phyloP scores from a whole-genome alignment of 2,329 filamentous ascomycete species.

The Diaporthe sp. region DNA sequence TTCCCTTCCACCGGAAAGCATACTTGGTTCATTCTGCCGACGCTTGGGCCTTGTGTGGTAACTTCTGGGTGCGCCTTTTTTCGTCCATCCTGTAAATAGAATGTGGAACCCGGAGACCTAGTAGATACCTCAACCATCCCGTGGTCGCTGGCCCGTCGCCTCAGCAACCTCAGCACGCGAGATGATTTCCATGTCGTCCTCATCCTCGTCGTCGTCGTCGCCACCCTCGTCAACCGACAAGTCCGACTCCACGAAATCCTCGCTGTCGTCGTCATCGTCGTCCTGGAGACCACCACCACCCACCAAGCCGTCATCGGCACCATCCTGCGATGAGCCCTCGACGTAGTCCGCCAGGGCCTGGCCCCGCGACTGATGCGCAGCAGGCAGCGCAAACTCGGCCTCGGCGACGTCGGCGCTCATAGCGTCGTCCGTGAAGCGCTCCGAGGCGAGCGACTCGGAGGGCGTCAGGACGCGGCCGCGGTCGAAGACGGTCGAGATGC shows the following conservation, averaged over 20 bases:
- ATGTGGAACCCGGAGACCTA: not conserved
- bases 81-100: not conserved
- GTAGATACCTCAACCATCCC: not conserved
- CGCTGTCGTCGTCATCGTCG: constrained; percentile 43
- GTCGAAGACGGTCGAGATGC: constrained; percentile 54
- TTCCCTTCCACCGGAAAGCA: not conserved
- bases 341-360: constrained; percentile 43
- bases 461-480: constrained; percentile 51
- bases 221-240: constrained; percentile 16
- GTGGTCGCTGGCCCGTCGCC: not conserved
- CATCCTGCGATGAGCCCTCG: constrained; percentile 1
- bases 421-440: constrained; percentile 53
- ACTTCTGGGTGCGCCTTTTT: too few species aligned
- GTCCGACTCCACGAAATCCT: constrained; percentile 1
- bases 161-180: not conserved
- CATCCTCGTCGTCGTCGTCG: not conserved
- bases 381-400: constrained; percentile 51
- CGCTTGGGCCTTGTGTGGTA: too few species aligned
- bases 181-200: constrained; percentile 22
- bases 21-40: not conserved
- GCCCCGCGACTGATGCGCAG: constrained; percentile 44
- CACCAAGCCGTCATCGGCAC: constrained; percentile 24
- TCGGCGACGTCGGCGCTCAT: constrained; percentile 48
- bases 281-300: constrained; percentile 32
- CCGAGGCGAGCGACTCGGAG: constrained; percentile 51